Percentiles rank a stretch among this genome's conserved stretches.
phyloP scores from a whole-genome alignment of 1,284 basidiomycete genomes.

The Farysia itapuensis region DNA sequence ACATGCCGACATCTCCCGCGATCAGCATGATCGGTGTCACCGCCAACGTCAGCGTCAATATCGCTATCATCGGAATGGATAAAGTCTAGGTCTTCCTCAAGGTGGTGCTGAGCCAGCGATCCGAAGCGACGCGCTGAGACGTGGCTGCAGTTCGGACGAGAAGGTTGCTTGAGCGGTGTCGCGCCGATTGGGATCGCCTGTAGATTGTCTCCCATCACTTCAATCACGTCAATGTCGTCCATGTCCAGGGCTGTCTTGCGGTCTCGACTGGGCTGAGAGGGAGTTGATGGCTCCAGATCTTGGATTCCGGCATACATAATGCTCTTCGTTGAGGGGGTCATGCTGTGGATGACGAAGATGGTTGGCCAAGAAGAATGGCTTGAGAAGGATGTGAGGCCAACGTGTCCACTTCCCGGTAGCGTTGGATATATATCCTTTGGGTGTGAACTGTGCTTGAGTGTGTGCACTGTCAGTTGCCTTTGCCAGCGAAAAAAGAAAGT shows the following conservation, averaged over 20 bases:
- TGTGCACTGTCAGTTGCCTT: no score
- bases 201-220: constrained; percentile 20
- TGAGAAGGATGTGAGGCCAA: no score
- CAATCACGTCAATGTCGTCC: constrained; percentile 13
- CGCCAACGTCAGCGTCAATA: background rate
- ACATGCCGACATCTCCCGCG: background rate
- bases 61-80: background rate
- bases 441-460: no score
- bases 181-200: constrained; percentile 20
- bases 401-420: no score
- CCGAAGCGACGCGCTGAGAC: background rate
- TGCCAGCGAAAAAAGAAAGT: no score
- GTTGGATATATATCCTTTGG: no score
- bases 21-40: background rate
- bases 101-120: background rate
- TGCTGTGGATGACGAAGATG: no score
- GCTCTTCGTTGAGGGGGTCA: no score
- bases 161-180: constrained; percentile 4
- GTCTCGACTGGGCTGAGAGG: background rate
- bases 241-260: background rate
- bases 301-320: background rate
- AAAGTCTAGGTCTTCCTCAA: background rate
- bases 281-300: background rate
- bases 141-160: constrained; percentile 8
- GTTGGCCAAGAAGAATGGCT: no score